Conservation (phyloP, 352 stramenopile species). For the Blastocystis sp. region DNA sequence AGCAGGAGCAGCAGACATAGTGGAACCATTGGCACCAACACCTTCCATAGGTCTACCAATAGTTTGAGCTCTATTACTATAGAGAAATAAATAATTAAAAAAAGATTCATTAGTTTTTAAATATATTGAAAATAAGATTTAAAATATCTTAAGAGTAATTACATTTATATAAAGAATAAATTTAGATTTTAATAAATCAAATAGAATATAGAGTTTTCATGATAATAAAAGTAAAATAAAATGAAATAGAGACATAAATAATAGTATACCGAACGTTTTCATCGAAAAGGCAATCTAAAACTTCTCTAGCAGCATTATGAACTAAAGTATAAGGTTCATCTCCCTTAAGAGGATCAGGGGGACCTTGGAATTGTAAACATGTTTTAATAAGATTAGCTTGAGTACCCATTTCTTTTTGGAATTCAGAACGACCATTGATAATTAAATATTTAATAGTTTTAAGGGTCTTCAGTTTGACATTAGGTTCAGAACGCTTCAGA, state of each 20-base stretch:
- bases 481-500: conserved; percentile 32
- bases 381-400: conserved; percentile 21
- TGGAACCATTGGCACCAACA: conserved; percentile 5
- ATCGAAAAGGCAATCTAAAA: conserved; percentile 29
- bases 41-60: conserved; percentile 10
- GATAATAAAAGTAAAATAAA: too few species aligned
- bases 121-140: too few species aligned
- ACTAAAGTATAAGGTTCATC: conserved; percentile 17
- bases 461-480: conserved; percentile 34
- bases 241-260: too few species aligned
- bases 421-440: conserved; percentile 29
- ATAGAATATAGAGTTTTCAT: too few species aligned
- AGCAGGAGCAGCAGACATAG: conserved; percentile 3
- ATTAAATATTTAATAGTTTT: conserved; percentile 37
- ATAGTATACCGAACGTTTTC: too few species aligned
- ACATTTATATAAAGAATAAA: too few species aligned
- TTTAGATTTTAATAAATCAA: too few species aligned
- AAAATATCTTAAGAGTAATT: too few species aligned
- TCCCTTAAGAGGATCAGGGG: conserved; percentile 27
- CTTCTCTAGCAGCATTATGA: conserved; percentile 13
- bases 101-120: too few species aligned
- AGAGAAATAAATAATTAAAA: too few species aligned
- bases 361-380: conserved; percentile 13
- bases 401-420: conserved; percentile 28
- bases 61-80: too few species aligned